Percentiles rank a stretch among this genome's conserved stretches.
Conservation (phyloP, 768 basidiomycete genomes). For the Aureoboletus auriporus region DNA sequence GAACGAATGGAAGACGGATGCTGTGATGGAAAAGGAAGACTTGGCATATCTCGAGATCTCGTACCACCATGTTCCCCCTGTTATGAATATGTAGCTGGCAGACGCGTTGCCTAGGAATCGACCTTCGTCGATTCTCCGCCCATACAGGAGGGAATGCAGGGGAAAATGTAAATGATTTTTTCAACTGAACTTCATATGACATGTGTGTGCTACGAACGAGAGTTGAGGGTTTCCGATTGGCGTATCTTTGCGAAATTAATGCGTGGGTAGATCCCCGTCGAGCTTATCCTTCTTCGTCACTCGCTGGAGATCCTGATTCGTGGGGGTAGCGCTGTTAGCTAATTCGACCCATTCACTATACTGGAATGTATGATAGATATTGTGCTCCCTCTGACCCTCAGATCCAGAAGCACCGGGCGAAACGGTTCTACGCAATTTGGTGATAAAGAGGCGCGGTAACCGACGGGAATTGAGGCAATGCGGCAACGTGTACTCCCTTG, state of each 20-base stretch:
- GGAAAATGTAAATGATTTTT: neutral
- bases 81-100: constrained; percentile 9
- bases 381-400: constrained; percentile 3
- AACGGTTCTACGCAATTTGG: constrained; percentile 14
- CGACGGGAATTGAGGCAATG: constrained; percentile 31
- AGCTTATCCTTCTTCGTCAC: neutral
- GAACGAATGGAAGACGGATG: neutral
- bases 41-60: constrained; percentile 10
- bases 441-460: constrained; percentile 27
- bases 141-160: constrained; percentile 7
- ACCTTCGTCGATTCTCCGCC: constrained; percentile 20
- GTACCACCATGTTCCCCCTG: constrained; percentile 6
- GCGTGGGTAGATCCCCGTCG: constrained; percentile 17
- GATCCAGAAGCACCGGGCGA: constrained; percentile 17
- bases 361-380: neutral
- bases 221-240: constrained; percentile 7
- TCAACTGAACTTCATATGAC: no score
- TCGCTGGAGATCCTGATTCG: no score
- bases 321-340: neutral
- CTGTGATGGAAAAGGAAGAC: constrained; percentile 1
- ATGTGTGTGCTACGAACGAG: neutral
- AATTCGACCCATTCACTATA: neutral
- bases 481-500: constrained; percentile 20
- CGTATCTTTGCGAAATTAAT: constrained; percentile 7
- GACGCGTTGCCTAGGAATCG: constrained; percentile 12